These are phyloP conservation scores for Melastoma candidum DNA, from an alignment of 441 rosid genomes.

Conservation along the genomic window DNA sequence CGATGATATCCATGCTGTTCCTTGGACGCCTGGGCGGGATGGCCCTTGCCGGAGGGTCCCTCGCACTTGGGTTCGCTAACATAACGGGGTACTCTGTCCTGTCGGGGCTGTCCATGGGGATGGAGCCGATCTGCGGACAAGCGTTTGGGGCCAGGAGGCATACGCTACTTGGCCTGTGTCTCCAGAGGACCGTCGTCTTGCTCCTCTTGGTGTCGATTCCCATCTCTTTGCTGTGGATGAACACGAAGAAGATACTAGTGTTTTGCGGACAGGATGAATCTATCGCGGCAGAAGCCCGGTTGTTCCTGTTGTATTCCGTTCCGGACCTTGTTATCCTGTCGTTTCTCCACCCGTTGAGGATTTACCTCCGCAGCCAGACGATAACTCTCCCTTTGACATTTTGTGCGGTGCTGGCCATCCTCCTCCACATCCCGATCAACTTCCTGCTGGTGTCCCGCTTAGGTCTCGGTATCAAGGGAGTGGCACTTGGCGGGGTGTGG, in stretches of 20 bases:
- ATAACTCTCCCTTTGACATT: conserved; percentile 12
- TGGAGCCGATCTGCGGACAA: conserved; percentile 19
- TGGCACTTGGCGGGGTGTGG: conserved; percentile 13
- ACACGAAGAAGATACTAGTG: conserved; percentile 12
- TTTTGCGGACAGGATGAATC: conserved; percentile 6
- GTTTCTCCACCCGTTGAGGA: conserved; percentile 13
- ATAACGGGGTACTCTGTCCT: conserved; percentile 19
- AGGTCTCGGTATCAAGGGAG: conserved; percentile 10
- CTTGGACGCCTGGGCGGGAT: conserved; percentile 15
- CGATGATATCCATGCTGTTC: conserved; percentile 16
- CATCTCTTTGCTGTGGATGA: conserved; percentile 12
- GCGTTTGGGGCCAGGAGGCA: conserved; percentile 8
- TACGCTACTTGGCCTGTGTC: conserved; percentile 12
- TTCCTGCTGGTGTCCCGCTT: conserved; percentile 11
- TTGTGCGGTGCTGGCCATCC: conserved; percentile 9
- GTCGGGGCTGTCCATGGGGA: conserved; percentile 17
- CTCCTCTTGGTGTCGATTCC: conserved; percentile 14
- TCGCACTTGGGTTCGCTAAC: conserved; percentile 18
- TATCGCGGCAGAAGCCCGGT: conserved; percentile 11
- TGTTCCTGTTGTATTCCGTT: conserved; percentile 13
- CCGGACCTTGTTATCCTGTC: conserved; percentile 12
- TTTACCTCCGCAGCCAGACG: conserved; percentile 13
- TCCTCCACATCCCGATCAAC: conserved; percentile 13
- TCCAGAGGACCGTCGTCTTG: conserved; percentile 13
- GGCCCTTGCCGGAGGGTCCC: conserved; percentile 13